Conservation (phyloP, 805 yeast genomes). For the Starmerella geochares region DNA sequence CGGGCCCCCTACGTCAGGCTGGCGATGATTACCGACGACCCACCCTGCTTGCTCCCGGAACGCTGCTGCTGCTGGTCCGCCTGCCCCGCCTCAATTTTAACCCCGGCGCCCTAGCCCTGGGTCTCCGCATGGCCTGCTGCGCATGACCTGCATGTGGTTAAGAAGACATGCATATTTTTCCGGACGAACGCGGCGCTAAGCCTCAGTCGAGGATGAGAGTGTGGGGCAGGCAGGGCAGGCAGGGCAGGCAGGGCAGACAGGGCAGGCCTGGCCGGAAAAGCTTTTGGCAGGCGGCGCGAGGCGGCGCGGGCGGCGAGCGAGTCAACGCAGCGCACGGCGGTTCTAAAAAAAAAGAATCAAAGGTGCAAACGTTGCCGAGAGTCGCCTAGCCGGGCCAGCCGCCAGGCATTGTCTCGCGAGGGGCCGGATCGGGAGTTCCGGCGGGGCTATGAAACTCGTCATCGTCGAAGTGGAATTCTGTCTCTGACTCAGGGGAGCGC, state of each 20-base stretch:
- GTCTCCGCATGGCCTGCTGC: background rate
- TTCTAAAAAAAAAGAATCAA: background rate
- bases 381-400: conserved; percentile 5
- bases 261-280: too few species aligned
- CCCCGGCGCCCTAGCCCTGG: background rate
- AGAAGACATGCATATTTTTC: background rate
- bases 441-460: conserved; percentile 3
- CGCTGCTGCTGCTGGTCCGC: background rate
- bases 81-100: background rate
- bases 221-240: too few species aligned
- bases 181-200: conserved; percentile 3
- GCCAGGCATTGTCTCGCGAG: conserved; percentile 1
- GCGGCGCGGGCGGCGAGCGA: too few species aligned
- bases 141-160: background rate
- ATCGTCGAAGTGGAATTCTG: conserved; percentile 1
- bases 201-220: too few species aligned
- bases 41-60: conserved; percentile 1
- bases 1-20: background rate
- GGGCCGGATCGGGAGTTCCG: background rate
- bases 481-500: background rate
- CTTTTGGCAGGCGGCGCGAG: too few species aligned
- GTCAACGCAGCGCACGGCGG: too few species aligned
- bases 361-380: background rate
- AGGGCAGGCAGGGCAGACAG: too few species aligned
- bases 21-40: background rate